A percentile compares a stretch with the other conserved stretches of the same genome.
Conservation (phyloP, 345 rosid species). For the Noccaea bulbosa region DNA sequence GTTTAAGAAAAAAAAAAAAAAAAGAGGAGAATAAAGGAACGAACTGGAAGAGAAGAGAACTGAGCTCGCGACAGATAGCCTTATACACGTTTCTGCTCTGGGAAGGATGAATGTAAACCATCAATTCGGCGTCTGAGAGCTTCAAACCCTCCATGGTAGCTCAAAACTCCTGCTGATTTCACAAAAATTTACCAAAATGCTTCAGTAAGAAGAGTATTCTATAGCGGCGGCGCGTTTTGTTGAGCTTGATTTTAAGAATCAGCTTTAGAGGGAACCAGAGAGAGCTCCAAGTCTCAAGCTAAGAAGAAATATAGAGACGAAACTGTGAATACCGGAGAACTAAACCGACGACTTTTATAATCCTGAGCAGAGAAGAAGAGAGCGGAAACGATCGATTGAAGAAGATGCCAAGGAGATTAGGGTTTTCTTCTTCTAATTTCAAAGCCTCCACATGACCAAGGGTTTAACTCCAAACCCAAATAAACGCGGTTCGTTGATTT, state of each 20-base stretch:
- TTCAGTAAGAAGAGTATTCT: not conserved
- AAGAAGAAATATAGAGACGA: not conserved
- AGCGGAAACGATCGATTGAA: not conserved
- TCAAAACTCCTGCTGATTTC: not conserved
- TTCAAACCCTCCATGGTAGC: constrained; percentile 73
- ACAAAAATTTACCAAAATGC: not conserved
- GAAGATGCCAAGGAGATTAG: constrained; percentile 12
- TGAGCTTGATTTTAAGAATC: not conserved
- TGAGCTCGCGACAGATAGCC: constrained; percentile 82
- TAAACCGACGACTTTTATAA: not conserved
- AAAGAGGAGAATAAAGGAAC: constrained; percentile 43
- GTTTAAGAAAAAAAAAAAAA: too few species aligned
- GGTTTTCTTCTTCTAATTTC: constrained; percentile 12
- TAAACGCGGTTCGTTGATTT: too few species aligned
- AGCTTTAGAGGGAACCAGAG: not conserved
- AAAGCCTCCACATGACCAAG: not conserved
- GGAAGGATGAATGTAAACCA: constrained; percentile 68
- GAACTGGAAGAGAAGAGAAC: constrained; percentile 80
- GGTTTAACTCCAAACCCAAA: not conserved
- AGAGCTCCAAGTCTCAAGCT: not conserved
- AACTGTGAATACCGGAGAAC: not conserved
- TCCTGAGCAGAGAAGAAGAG: not conserved
- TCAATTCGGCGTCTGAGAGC: constrained; percentile 61
- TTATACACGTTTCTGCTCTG: constrained; percentile 54
- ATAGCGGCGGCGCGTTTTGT: not conserved